Base-by-base conservation (phyloP, 768 basidiomycete genomes). In the Amanita thiersii region DNA sequence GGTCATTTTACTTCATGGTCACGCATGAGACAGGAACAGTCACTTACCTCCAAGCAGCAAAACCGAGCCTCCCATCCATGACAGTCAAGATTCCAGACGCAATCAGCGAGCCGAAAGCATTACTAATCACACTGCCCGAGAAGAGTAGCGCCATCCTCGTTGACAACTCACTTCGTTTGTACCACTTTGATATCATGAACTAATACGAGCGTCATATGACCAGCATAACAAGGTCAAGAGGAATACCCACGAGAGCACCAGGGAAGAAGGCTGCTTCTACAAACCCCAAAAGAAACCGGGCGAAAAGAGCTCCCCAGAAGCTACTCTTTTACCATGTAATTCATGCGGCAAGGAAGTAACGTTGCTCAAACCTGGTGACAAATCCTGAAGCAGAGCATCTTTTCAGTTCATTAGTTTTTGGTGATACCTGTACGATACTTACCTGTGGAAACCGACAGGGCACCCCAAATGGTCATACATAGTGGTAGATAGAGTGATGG, bases 31-130 rank as follows among this genome's bases (percentile, higher is more conserved):
- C 8, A 39, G 17, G 7, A 14, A 17, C 4, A n/a, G n/a, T 15
- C 6, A 37, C 64, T 46, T 51, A 81, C 68, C 81, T 65, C 87
- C 87, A 91, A 0, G 81, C 82, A 7, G 80, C 68, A 44, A 73
- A 65, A 0, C 86, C 86, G 11, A 77, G 62, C 41, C 67, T 68
- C 4, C 79, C 81, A 28, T 86, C 72, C 81, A 89, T 86, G 9
- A 64, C 62, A 48, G 74, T 68, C 12, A 90, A 70, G 39, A 90
- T 84, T 1, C 75, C 80, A 21, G 84, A 82, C 8, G 86, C 85
- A 39, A 90, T 73, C 9, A 90, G 63, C 2, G 84, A 70, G 3
- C 87, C 86, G 54, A 89, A 87, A 0, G 86, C 87, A 64, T 89
- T 91, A 41, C 77, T 79, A 39, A 88, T 77, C 20, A 89, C 65